These are phyloP conservation scores for Candida loeiensis DNA, from an alignment of 805 yeast genomes.

Conservation along the genomic window DNA sequence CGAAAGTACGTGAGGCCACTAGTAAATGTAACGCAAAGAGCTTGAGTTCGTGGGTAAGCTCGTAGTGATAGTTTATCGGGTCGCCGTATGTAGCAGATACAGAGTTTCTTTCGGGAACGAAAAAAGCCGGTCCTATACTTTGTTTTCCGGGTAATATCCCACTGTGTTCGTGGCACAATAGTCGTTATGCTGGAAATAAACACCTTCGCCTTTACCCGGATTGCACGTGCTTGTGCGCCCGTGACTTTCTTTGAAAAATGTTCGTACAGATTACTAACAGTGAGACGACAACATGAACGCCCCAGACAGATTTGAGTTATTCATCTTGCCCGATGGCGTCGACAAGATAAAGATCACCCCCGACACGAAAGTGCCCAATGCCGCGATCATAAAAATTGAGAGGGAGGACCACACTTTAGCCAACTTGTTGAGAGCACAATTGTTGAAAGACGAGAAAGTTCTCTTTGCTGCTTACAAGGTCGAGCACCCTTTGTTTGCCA, in stretches of 20 bases:
- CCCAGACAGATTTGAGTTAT: slow-evolving; percentile 97
- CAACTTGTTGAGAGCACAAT: slow-evolving; percentile 80
- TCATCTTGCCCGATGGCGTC: slow-evolving; percentile 95
- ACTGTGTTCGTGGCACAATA: neutral
- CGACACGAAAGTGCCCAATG: slow-evolving; percentile 92
- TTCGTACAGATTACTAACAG: neutral
- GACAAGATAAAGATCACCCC: slow-evolving; percentile 87
- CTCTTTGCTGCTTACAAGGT: slow-evolving; percentile 95
- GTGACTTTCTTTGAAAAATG: neutral
- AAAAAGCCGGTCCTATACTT: neutral
- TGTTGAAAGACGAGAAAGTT: slow-evolving; percentile 84
- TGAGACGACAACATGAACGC: slow-evolving; percentile 69
- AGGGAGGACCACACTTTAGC: slow-evolving; percentile 98
- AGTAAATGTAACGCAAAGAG: neutral
- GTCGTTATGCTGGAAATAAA: neutral
- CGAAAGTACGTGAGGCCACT: neutral
- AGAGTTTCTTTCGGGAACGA: slow-evolving; percentile 3
- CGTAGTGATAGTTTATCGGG: neutral
- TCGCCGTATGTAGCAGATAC: slow-evolving; percentile 1
- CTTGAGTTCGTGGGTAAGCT: neutral
- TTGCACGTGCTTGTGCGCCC: neutral
- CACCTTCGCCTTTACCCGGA: slow-evolving; percentile 2
- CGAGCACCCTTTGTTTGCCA: slow-evolving; percentile 96
- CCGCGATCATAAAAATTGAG: slow-evolving; percentile 88
- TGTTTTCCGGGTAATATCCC: slow-evolving; percentile 1